Base-by-base conservation (phyloP, 768 basidiomycete genomes). In the Termitomyces sp. region DNA sequence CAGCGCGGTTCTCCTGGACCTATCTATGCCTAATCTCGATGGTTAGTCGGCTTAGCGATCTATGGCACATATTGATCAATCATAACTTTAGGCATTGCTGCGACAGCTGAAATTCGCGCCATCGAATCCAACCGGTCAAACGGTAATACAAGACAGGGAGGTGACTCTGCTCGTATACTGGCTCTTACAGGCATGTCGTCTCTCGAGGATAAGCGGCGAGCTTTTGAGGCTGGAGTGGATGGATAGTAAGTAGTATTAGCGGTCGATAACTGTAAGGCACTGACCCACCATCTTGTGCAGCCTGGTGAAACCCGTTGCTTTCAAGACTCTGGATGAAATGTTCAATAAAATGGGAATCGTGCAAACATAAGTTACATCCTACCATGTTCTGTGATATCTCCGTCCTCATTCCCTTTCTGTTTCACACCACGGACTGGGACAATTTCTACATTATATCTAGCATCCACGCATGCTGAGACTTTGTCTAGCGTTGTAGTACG, bases 141-240 rank as follows among this genome's bases (percentile, higher is more conserved):
- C 75, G 34, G 8, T 18, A 16, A 15, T 48, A 20, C 44, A 13
- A 24, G 20, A 69, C 36, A 26, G 28, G 18, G 10, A 39, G 59
- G 63, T 13, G 61, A 59, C 28, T 60, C 64, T 24, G 63, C 81
- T 20, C 79, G 85, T 57, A 94, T 97, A 52, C 76, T 97, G 47
- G 95, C 94, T 4, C 74, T 98, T 57, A 97, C 94, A 1, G 95
- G 95, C 22, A 88, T 93, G 85, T 95, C 95, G 18, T 92, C 94
- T 8, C 72, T 90, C 5, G 95, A 97, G 68, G 93, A 98, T 70
- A 96, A 95, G 70, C 81, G 91, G 24, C 81, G 84, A 63, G 95
- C 95, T 0, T 96, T 96, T 61, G 87, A 91, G 46, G 91, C 90
- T 52, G 95, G 95, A 0, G 93, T 98, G 51, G 92, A 97, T 62